Percentiles rank a stretch among this genome's conserved stretches.
Conservation (phyloP, 345 rosid species). For the Crucihimalaya himalaica region DNA sequence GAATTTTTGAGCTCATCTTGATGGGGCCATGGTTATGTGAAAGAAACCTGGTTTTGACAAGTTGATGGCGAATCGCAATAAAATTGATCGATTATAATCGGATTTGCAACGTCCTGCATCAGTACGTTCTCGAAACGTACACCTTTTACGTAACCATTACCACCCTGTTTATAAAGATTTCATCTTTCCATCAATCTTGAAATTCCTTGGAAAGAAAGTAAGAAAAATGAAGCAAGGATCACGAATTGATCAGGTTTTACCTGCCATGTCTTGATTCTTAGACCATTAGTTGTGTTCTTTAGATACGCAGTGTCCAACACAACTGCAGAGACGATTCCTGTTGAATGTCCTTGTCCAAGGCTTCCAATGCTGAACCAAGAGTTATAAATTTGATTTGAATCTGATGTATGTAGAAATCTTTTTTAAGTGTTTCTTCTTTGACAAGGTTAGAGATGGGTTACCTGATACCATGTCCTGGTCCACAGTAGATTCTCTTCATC, state of each 20-base stretch:
- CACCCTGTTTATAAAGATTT: conserved; percentile 56
- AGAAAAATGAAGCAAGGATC: neutral
- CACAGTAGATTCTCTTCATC: conserved; percentile 87
- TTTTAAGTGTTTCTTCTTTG: neutral
- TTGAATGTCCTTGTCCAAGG: conserved; percentile 84
- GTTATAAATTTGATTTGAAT: neutral
- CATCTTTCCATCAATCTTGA: neutral
- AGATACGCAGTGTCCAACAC: conserved; percentile 84
- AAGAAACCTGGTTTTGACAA: conserved; percentile 80
- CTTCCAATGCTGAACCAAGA: conserved; percentile 73
- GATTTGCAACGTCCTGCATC: conserved; percentile 84
- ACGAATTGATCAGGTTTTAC: conserved; percentile 47
- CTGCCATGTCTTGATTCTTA: conserved; percentile 99
- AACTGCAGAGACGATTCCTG: conserved; percentile 73
- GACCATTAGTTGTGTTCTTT: conserved; percentile 78
- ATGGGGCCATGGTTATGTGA: conserved; percentile 12
- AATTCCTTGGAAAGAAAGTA: neutral
- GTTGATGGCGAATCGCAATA: conserved; percentile 86
- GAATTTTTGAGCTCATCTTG: neutral
- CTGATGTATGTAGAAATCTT: neutral
- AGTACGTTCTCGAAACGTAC: conserved; percentile 76
- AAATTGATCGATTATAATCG: conserved; percentile 93
- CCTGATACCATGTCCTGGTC: conserved; percentile 99
- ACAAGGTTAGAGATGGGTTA: conserved; percentile 21
- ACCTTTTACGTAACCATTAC: conserved; percentile 85